Percentiles rank a stretch among this genome's conserved stretches.
These are phyloP conservation scores for Spinellus fusiger DNA, from an alignment of 192 early-diverging fungal species.

Conservation along the genomic window DNA sequence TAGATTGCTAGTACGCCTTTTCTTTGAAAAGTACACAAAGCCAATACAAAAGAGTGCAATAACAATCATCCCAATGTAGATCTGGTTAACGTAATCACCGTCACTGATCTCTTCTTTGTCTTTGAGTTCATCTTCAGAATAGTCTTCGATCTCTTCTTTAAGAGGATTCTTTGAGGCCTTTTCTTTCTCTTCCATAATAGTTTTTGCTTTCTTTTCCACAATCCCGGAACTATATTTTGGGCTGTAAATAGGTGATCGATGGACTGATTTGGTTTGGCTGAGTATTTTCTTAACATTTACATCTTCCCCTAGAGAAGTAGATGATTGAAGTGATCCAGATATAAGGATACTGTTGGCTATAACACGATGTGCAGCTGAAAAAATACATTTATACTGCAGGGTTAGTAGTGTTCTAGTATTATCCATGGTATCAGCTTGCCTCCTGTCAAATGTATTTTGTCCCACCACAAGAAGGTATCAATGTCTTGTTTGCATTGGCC, in stretches of 20 bases:
- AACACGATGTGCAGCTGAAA: neutral
- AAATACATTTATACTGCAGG: neutral
- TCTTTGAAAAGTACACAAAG: constrained; percentile 13
- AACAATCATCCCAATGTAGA: constrained; percentile 2
- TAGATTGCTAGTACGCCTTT: constrained; percentile 1
- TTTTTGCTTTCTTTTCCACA: neutral
- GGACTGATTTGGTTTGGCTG: neutral
- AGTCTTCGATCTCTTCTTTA: neutral
- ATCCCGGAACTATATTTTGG: neutral
- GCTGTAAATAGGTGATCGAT: neutral
- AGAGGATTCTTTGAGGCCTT: neutral
- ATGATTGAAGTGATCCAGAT: constrained; percentile 1
- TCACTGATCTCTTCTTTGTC: neutral
- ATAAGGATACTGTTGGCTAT: constrained; percentile 8
- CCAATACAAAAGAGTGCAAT: constrained; percentile 5
- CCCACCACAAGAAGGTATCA: constrained; percentile 31
- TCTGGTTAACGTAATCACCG: neutral
- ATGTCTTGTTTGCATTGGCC: constrained; percentile 4
- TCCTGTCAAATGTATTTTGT: constrained; percentile 29
- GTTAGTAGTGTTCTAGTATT: neutral
- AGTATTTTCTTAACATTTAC: neutral
- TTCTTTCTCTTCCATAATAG: neutral
- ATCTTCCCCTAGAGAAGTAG: neutral
- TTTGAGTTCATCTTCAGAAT: neutral
- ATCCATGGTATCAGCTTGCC: constrained; percentile 6